These are phyloP conservation scores for Venturia asperata DNA, from an alignment of 2,329 filamentous ascomycete species.

Conservation along the genomic window DNA sequence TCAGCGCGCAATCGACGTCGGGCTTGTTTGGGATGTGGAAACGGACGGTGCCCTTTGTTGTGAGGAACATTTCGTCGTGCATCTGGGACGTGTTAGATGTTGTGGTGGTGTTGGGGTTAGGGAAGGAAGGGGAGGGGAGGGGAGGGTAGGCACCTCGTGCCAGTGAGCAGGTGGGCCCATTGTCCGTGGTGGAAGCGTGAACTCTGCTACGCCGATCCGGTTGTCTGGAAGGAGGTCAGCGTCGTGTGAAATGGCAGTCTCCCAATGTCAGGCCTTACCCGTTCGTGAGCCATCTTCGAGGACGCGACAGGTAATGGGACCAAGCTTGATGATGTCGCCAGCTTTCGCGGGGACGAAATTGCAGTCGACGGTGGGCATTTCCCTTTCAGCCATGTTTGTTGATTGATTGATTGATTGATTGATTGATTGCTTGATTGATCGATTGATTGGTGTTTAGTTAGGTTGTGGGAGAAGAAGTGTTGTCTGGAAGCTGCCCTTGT, in stretches of 20 bases:
- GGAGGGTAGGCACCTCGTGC: constrained; percentile 43
- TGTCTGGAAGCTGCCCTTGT: not conserved
- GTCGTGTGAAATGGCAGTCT: not conserved
- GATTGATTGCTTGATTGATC: not conserved
- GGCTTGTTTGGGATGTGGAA: constrained; percentile 43
- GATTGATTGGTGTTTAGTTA: not conserved
- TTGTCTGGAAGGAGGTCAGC: constrained; percentile 33
- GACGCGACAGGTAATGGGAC: constrained; percentile 44
- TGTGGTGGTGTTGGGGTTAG: too few species aligned
- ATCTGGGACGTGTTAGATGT: constrained; percentile 14
- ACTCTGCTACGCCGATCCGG: constrained; percentile 42
- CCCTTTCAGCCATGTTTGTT: not conserved
- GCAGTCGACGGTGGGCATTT: constrained; percentile 39
- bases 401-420: not conserved
- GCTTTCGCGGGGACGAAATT: constrained; percentile 43
- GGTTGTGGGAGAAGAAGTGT: not conserved
- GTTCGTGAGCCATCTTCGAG: constrained; percentile 45
- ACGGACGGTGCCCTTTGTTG: constrained; percentile 45
- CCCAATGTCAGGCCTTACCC: constrained; percentile 1
- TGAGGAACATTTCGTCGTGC: constrained; percentile 51
- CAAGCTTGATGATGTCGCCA: constrained; percentile 45
- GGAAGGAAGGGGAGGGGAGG: not conserved
- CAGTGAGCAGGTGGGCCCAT: constrained; percentile 45
- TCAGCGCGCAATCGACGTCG: constrained; percentile 42
- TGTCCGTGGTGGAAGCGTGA: constrained; percentile 43